Percentiles rank a stretch among this genome's conserved stretches.
phyloP scores from a whole-genome alignment of 2,329 filamentous ascomycete species.

The Bipolaris oryzae region DNA sequence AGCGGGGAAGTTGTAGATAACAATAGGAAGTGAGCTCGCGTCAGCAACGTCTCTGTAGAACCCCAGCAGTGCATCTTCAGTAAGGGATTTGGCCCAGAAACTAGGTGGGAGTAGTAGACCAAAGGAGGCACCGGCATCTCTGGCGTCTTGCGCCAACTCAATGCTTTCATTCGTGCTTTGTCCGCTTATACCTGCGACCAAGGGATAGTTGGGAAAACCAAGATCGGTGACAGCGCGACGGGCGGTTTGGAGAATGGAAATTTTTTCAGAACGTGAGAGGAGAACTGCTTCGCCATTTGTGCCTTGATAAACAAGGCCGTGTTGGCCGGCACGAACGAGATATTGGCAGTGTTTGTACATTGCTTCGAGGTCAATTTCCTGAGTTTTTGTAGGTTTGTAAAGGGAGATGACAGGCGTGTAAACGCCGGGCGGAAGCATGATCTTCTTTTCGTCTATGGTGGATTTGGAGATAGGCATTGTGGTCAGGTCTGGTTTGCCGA shows the following conservation, averaged over 20 bases:
- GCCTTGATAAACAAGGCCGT: background rate
- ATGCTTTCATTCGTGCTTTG: background rate
- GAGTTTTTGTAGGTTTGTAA: background rate
- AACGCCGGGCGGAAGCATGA: background rate
- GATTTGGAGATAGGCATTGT: background rate
- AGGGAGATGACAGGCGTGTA: background rate
- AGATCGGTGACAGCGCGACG: background rate
- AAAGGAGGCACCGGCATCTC: background rate
- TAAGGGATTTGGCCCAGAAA: background rate
- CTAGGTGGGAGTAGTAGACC: background rate
- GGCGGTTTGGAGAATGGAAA: background rate
- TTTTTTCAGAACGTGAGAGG: background rate
- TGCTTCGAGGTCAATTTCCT: background rate
- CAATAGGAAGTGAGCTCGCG: background rate
- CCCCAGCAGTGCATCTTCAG: background rate
- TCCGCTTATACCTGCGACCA: background rate
- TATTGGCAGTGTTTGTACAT: background rate
- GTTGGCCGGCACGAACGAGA: background rate
- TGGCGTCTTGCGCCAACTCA: background rate
- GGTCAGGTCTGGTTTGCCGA: background rate
- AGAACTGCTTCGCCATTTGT: background rate
- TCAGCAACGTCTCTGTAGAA: background rate
- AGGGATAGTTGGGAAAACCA: background rate
- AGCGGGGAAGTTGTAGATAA: background rate
- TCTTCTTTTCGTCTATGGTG: background rate